A percentile compares a stretch with the other conserved stretches of the same genome.
Evolutionary conservation across 169 alveolate species (phyloP).

Genomic region (Cryptosporidium meleagridis): DNA sequence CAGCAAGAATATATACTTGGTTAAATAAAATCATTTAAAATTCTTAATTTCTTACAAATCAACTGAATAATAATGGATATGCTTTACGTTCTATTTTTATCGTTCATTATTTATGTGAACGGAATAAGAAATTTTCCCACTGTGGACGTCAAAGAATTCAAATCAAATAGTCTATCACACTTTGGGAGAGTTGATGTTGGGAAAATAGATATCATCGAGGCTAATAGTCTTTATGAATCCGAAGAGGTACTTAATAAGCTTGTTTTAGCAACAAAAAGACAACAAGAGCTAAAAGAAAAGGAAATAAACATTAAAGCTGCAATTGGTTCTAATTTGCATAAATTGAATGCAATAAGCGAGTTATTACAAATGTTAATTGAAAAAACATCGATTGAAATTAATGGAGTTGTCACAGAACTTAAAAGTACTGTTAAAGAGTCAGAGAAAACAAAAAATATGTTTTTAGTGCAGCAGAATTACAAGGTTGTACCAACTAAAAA

Average conservation of each 20-base stretch:
- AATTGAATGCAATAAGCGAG: constrained; percentile 58
- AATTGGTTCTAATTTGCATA: constrained; percentile 62
- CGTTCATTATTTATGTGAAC: neutral
- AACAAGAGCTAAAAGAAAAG: constrained; percentile 67
- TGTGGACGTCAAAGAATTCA: neutral
- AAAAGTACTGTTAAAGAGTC: constrained; percentile 31
- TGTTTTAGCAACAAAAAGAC: constrained; percentile 44
- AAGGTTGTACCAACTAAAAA: constrained; percentile 66
- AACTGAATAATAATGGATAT: neutral
- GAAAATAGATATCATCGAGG: constrained; percentile 57
- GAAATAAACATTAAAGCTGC: constrained; percentile 72
- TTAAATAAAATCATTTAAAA: too few species aligned
- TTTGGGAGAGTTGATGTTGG: constrained; percentile 64
- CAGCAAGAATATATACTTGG: neutral
- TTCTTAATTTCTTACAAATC: neutral
- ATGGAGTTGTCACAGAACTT: constrained; percentile 45
- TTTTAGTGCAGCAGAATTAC: constrained; percentile 45
- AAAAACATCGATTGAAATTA: constrained; percentile 34
- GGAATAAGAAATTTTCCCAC: neutral
- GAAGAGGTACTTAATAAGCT: constrained; percentile 53
- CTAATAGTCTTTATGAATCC: constrained; percentile 49
- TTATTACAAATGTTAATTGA: constrained; percentile 58
- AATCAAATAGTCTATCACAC: constrained; percentile 5
- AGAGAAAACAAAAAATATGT: constrained; percentile 37
- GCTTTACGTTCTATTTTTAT: neutral